Base-by-base conservation (phyloP, 2,329 filamentous ascomycete species). In the Laburnicola sp. region DNA sequence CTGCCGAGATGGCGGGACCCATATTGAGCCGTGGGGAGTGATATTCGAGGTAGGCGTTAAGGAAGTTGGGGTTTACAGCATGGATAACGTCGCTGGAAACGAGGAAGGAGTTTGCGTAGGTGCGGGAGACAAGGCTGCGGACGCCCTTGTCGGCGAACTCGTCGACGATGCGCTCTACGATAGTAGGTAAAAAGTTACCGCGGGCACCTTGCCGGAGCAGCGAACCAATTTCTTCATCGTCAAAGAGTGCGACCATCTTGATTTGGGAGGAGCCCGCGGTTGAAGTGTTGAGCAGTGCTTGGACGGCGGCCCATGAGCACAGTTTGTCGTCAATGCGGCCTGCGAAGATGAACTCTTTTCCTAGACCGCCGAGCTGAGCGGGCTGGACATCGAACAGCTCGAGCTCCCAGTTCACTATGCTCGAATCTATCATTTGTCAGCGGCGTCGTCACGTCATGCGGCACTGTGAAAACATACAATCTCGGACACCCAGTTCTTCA, bases 261-360 rank as follows among this genome's bases (percentile, higher is more conserved):
- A 97, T 85, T 47, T 87, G 82, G n/a, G 86, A 82, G 53, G 87
- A 82, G 7, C 77, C 71, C 1, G 81, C 76, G 36, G 77, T 69
- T 7, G 80, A 66, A 21, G 73, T 84, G 43, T 87, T 85, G 26
- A 97, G 79, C 0, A 99, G 85, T 3, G 85, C 92, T 72, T 92
- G 86, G 45, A 97, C 81, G 6, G 94, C 93, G 6, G 91, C 85
- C 86, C 91, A 97, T 28, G 89, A 95, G 80, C 94, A 97, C 40
- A 99, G 86, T 79, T 97, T 97, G 77, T 99, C 94, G 70, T 99
- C 94, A 60, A 97, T 94, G 47, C 94, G 88, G 51, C 93, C 92
- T 6, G 90, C 93, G 59, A 93, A 96, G 74, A 99, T 96, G 71
- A 99, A 87, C 64, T 97, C 93, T 70, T 88, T 90, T 64, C 96